Percentiles rank a stretch among this genome's conserved stretches.
These are phyloP conservation scores for Saccharum officinarum DNA, from an alignment of 176 grass and related monocot species.

Conservation along the genomic window DNA sequence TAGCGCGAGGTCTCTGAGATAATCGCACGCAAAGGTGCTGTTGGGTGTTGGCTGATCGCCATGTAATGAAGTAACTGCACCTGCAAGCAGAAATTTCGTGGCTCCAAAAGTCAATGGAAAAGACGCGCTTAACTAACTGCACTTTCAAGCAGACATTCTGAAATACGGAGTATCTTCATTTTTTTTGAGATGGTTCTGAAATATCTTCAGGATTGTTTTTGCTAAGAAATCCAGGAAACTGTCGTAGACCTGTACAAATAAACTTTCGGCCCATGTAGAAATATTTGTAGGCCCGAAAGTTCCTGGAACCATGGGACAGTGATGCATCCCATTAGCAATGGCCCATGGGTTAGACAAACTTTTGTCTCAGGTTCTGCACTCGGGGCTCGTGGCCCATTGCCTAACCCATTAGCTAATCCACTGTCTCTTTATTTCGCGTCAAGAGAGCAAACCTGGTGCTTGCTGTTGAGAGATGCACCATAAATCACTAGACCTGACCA, in stretches of 20 bases:
- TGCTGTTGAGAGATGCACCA: not conserved
- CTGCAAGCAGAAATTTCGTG: not conserved
- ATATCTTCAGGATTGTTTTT: not conserved
- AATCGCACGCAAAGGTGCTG: constrained; percentile 13
- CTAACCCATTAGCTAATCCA: not conserved
- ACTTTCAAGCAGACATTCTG: not conserved
- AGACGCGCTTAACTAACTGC: not conserved
- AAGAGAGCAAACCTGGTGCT: not conserved
- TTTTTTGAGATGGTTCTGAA: too few species aligned
- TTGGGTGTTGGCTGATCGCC: not conserved
- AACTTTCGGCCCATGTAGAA: not conserved
- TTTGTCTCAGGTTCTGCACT: not conserved
- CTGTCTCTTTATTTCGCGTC: not conserved
- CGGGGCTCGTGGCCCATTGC: not conserved
- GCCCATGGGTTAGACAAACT: not conserved
- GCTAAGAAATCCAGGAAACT: not conserved
- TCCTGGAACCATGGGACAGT: not conserved
- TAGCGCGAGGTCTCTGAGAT: not conserved
- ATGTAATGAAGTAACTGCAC: not conserved
- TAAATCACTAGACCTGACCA: not conserved
- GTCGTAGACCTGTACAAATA: not conserved
- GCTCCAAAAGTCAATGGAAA: not conserved
- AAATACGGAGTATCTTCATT: not conserved
- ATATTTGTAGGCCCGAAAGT: not conserved
- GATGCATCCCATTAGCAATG: not conserved